phyloP scores from a whole-genome alignment of 139 green algal genomes.

The Edaphochlamys debaryana region DNA sequence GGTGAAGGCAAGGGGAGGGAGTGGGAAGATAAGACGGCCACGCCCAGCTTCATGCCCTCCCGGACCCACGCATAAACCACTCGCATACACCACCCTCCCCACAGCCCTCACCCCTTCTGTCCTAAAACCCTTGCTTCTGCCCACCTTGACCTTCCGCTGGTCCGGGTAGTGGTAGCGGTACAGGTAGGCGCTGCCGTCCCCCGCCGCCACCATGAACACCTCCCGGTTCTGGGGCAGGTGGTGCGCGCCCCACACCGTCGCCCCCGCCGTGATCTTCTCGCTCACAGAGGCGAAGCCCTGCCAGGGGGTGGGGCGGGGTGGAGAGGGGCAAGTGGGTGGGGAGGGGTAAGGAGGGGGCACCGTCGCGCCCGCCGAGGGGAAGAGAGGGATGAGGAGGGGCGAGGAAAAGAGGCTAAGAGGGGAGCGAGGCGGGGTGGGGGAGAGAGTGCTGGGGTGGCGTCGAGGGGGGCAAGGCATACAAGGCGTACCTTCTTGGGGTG shows the following conservation, averaged over 20 bases:
- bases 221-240: constrained; percentile 93
- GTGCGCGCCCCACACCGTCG: constrained; percentile 81
- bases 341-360: not conserved
- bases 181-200: constrained; percentile 85
- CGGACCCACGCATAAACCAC: no score
- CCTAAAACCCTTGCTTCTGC: no score
- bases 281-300: constrained; percentile 80
- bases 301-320: not conserved
- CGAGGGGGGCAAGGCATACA: not conserved
- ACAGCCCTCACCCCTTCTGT: no score
- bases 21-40: no score
- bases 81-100: no score
- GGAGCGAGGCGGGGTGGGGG: no score
- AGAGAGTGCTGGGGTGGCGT: not conserved
- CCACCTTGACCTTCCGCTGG: constrained; percentile 75
- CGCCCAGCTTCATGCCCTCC: no score
- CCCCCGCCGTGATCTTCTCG: constrained; percentile 62
- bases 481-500: constrained; percentile 59
- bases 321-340: no score
- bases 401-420: no score
- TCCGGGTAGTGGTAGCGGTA: constrained; percentile 95
- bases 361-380: no score
- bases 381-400: no score
- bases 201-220: constrained; percentile 75
- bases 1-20: no score